A percentile compares a stretch with the other conserved stretches of the same genome.
Evolutionary conservation across 208 protist genomes (phyloP).

Genomic region (Trichomonas vaginalis): DNA sequence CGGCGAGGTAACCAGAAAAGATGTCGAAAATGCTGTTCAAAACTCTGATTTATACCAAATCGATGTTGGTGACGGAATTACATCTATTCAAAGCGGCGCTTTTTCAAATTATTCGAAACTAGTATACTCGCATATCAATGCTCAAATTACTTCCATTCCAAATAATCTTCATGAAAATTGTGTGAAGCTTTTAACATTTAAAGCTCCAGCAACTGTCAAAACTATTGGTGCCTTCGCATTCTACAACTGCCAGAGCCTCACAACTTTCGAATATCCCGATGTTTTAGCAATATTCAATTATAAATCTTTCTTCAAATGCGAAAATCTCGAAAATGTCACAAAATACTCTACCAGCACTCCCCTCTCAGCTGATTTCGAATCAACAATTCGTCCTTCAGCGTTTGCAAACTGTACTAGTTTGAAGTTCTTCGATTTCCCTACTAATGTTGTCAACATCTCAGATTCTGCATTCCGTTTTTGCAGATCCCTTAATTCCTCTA

Average conservation of each 20-base stretch:
- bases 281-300: neutral
- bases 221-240: neutral
- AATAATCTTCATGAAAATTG: neutral
- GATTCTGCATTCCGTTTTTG: neutral
- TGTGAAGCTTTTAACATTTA: neutral
- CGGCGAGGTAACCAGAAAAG: neutral
- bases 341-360: neutral
- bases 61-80: neutral
- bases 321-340: neutral
- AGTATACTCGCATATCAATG: neutral
- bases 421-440: neutral
- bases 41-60: neutral
- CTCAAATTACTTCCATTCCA: neutral
- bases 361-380: neutral
- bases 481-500: neutral
- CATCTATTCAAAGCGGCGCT: neutral
- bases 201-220: neutral
- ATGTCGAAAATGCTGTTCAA: neutral
- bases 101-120: neutral
- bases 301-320: neutral
- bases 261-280: neutral
- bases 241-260: neutral
- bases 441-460: neutral
- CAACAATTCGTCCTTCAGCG: neutral
- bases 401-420: neutral